These are phyloP conservation scores for Yarrowia yakushimensis DNA, from an alignment of 805 yeast species.

Conservation along the genomic window DNA sequence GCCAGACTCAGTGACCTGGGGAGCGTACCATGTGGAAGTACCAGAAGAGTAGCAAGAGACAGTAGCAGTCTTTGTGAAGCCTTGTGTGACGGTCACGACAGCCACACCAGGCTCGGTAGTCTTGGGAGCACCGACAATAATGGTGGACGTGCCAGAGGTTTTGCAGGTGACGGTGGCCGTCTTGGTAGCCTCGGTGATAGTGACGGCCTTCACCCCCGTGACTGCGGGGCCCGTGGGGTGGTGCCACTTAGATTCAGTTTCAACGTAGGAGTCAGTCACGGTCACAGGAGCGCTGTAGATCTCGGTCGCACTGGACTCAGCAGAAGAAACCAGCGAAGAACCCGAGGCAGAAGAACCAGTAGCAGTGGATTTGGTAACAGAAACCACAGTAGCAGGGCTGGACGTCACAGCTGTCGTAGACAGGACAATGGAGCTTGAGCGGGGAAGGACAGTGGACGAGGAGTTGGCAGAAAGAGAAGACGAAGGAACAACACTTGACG, in stretches of 20 bases:
- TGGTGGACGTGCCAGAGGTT: not conserved
- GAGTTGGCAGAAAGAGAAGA: not conserved
- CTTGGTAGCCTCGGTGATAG: not conserved
- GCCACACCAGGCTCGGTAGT: not conserved
- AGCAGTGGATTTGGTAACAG: too few species aligned
- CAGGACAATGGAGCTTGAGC: too few species aligned
- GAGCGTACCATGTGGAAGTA: slow-evolving; percentile 2
- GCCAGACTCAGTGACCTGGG: not conserved
- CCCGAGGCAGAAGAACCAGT: too few species aligned
- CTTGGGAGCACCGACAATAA: not conserved
- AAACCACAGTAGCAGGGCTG: too few species aligned
- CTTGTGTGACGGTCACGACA: not conserved
- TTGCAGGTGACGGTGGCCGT: not conserved
- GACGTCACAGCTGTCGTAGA: too few species aligned
- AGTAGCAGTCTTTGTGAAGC: not conserved
- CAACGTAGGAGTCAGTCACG: not conserved
- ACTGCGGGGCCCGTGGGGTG: not conserved
- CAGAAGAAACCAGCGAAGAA: too few species aligned
- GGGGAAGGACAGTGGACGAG: too few species aligned
- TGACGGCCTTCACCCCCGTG: not conserved
- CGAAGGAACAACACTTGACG: not conserved
- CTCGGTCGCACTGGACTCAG: too few species aligned
- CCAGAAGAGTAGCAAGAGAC: slow-evolving; percentile 1
- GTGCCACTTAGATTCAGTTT: not conserved
- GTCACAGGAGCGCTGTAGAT: not conserved